Conservation (phyloP, 805 yeast genomes). For the Blastobotrys americana region DNA sequence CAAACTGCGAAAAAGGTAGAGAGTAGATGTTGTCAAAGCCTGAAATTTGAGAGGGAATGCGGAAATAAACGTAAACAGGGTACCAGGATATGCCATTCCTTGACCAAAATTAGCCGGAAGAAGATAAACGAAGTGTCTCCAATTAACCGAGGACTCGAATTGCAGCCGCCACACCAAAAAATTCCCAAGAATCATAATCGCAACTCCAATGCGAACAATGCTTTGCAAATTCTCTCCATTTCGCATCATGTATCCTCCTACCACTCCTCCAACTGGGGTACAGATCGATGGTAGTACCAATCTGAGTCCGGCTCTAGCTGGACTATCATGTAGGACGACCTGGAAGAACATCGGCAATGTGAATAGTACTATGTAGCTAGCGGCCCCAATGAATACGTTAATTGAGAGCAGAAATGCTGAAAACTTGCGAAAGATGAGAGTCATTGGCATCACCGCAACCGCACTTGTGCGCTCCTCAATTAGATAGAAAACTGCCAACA, state of each 20-base stretch:
- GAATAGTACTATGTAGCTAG: conserved; percentile 11
- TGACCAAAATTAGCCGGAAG: conserved; percentile 12
- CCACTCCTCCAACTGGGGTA: conserved; percentile 11
- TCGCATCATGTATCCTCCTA: conserved; percentile 11
- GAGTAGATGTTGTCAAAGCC: conserved; percentile 10
- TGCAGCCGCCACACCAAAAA: conserved; percentile 3
- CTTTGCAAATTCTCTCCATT: conserved; percentile 2
- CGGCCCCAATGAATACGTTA: conserved; percentile 9
- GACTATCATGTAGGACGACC: conserved; percentile 10
- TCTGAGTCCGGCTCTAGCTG: conserved; percentile 13
- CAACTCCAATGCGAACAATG: conserved; percentile 4
- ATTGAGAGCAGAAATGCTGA: conserved; percentile 1
- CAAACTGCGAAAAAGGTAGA: conserved; percentile 10
- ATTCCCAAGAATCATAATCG: conserved; percentile 7
- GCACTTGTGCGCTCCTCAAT: conserved; percentile 9
- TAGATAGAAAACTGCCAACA: conserved; percentile 4
- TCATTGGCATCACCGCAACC: conserved; percentile 9
- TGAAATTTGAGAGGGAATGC: conserved; percentile 9
- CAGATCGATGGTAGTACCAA: conserved; percentile 9
- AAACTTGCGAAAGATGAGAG: conserved; percentile 3
- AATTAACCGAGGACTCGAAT: conserved; percentile 1
- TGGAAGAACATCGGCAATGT: conserved; percentile 13
- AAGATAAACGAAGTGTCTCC: conserved; percentile 4
- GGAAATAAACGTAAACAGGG: conserved; percentile 10
- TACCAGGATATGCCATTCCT: conserved; percentile 11